Evolutionary conservation across 2,329 filamentous ascomycete genomes (phyloP).

Genomic region (Pseudophaeomoniella oleicola): DNA sequence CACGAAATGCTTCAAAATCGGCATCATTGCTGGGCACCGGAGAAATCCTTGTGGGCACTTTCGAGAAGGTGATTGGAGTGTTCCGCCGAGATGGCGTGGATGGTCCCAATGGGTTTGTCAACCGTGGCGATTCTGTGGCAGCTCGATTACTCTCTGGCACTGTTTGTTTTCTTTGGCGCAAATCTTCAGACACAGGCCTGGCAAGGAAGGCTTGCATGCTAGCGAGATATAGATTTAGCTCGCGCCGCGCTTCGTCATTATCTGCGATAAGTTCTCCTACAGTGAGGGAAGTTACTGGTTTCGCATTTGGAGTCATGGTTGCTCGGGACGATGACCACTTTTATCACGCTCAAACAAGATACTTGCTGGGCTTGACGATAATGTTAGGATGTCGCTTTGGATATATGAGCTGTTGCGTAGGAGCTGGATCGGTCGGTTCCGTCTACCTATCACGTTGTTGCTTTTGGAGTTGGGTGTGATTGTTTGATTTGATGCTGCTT

Average conservation of each 20-base stretch:
- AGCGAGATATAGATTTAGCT: constrained; percentile 1
- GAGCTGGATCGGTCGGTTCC: too few species aligned
- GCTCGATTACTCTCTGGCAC: neutral
- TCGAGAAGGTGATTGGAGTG: too few species aligned
- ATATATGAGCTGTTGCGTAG: too few species aligned
- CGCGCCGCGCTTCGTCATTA: neutral
- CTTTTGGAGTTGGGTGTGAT: too few species aligned
- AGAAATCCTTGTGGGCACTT: too few species aligned
- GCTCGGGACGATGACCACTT: too few species aligned
- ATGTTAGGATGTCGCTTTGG: too few species aligned
- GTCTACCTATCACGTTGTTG: too few species aligned
- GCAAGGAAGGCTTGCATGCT: constrained; percentile 14
- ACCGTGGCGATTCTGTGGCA: neutral
- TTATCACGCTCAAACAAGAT: too few species aligned
- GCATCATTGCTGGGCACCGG: neutral
- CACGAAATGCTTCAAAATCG: neutral
- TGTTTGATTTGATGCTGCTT: too few species aligned
- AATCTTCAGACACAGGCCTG: neutral
- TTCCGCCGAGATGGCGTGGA: neutral
- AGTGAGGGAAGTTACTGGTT: neutral
- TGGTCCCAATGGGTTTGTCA: neutral
- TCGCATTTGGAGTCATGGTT: neutral
- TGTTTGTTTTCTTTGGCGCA: neutral
- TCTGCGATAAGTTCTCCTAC: neutral
- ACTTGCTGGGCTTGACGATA: too few species aligned